Percentiles rank a stretch among this genome's conserved stretches.
Evolutionary conservation across 495 filamentous ascomycete species (phyloP).

Genomic region (Bryoglossum gracile): DNA sequence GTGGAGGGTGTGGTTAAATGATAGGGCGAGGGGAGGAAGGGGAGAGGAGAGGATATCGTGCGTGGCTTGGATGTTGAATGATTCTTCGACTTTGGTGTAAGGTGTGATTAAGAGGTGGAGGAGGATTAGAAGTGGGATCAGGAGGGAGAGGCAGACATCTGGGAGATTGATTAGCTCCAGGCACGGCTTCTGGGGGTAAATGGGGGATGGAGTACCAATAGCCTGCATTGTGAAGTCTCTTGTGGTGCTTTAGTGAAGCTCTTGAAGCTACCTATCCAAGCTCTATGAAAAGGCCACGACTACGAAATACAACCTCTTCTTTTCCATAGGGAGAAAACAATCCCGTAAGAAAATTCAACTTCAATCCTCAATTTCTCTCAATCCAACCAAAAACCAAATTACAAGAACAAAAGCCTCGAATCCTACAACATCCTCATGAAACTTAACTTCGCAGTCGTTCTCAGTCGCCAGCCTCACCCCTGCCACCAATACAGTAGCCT

Average conservation of each 20-base stretch:
- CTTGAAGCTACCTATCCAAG: constrained; percentile 1
- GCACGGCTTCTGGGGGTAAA: no score
- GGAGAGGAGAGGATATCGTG: constrained; percentile 85
- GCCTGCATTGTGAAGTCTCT: constrained; percentile 16
- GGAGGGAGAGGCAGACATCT: constrained; percentile 47
- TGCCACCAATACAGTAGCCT: no score
- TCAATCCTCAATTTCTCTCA: neutral
- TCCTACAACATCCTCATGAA: neutral
- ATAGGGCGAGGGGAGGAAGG: constrained; percentile 40
- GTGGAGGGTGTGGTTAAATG: constrained; percentile 38
- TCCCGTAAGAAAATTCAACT: neutral
- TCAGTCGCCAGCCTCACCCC: no score
- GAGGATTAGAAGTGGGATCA: constrained; percentile 60
- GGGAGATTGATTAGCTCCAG: no score
- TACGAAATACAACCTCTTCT: neutral
- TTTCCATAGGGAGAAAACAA: neutral
- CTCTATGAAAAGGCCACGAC: neutral
- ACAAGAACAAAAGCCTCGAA: neutral
- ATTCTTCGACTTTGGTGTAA: constrained; percentile 98
- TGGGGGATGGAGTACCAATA: no score
- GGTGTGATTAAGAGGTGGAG: constrained; percentile 73
- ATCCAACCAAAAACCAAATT: neutral
- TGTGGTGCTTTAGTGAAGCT: neutral
- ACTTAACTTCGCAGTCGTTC: no score
- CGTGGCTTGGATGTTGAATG: constrained; percentile 92